phyloP scores from a whole-genome alignment of 2,329 filamentous ascomycete species.

The Colletotrichum scovillei region DNA sequence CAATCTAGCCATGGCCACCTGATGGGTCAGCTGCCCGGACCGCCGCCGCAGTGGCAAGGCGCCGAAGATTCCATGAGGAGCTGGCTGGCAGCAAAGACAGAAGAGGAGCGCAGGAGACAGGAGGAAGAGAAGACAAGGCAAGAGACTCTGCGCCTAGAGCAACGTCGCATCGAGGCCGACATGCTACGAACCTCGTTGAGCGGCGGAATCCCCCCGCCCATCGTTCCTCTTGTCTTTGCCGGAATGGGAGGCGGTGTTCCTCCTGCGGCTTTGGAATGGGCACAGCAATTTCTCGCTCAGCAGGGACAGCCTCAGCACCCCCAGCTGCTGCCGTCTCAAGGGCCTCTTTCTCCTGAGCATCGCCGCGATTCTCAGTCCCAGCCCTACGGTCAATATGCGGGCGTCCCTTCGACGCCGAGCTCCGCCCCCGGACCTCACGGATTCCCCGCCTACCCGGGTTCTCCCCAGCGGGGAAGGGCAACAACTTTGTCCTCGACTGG shows the following conservation, averaged over 20 bases:
- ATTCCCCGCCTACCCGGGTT: conserved; percentile 60
- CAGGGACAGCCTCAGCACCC: conserved; percentile 60
- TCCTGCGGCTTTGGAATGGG: conserved; percentile 73
- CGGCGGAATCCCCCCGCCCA: conserved; percentile 77
- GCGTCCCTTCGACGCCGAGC: conserved; percentile 56
- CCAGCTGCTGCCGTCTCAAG: conserved; percentile 63
- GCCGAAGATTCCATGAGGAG: conserved; percentile 77
- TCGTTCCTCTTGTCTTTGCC: conserved; percentile 81
- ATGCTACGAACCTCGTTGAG: conserved; percentile 77
- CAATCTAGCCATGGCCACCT: conserved; percentile 52
- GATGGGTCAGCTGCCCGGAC: conserved; percentile 68
- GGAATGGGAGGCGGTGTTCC: conserved; percentile 75
- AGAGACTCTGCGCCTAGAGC: conserved; percentile 76
- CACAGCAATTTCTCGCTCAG: conserved; percentile 72
- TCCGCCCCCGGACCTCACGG: conserved; percentile 51
- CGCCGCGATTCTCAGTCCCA: conserved; percentile 63
- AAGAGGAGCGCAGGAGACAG: conserved; percentile 79
- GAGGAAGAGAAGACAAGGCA: conserved; percentile 78
- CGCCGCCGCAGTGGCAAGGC: conserved; percentile 74
- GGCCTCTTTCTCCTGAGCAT: conserved; percentile 64
- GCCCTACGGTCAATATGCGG: conserved; percentile 54
- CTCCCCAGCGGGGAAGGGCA: conserved; percentile 60
- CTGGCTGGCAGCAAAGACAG: conserved; percentile 77
- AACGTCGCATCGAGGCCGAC: conserved; percentile 77
- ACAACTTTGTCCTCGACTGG: conserved; percentile 58